A percentile compares a stretch with the other conserved stretches of the same genome.
These are phyloP conservation scores for Trichoderma asperelloides DNA, from an alignment of 495 filamentous ascomycete genomes.

Conservation along the genomic window DNA sequence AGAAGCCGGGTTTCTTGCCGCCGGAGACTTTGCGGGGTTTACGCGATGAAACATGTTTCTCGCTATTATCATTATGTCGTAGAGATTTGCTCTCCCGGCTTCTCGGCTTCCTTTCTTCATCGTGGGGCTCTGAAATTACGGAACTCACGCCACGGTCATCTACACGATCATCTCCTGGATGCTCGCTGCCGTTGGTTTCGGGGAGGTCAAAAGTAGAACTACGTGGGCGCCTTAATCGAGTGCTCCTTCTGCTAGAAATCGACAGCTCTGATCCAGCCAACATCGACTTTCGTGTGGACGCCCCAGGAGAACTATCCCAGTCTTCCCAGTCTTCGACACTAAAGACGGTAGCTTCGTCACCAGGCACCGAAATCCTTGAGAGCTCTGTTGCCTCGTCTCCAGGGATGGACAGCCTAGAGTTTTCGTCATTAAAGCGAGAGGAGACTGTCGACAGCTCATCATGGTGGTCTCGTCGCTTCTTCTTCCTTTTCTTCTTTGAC, in stretches of 20 bases:
- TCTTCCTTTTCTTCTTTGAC: slow-evolving; percentile 13
- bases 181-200: slow-evolving; percentile 15
- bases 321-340: slow-evolving; percentile 3
- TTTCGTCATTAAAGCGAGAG: background rate
- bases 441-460: background rate
- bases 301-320: background rate
- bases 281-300: slow-evolving; percentile 14
- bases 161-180: slow-evolving; percentile 21
- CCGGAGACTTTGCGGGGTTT: slow-evolving; percentile 10
- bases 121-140: slow-evolving; percentile 31
- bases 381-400: background rate
- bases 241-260: slow-evolving; percentile 15
- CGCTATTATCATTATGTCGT: slow-evolving; percentile 27
- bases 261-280: slow-evolving; percentile 11
- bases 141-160: slow-evolving; percentile 33
- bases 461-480: slow-evolving; percentile 12
- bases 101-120: slow-evolving; percentile 20
- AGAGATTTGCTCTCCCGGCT: slow-evolving; percentile 21
- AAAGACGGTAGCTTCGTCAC: background rate
- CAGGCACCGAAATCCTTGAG: background rate
- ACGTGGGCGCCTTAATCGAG: slow-evolving; percentile 16
- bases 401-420: background rate
- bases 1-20: slow-evolving; percentile 5
- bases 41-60: slow-evolving; percentile 29
- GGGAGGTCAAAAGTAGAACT: slow-evolving; percentile 12